Evolutionary conservation across 495 filamentous ascomycete genomes (phyloP).

Genomic region (Oidiodendron maius): DNA sequence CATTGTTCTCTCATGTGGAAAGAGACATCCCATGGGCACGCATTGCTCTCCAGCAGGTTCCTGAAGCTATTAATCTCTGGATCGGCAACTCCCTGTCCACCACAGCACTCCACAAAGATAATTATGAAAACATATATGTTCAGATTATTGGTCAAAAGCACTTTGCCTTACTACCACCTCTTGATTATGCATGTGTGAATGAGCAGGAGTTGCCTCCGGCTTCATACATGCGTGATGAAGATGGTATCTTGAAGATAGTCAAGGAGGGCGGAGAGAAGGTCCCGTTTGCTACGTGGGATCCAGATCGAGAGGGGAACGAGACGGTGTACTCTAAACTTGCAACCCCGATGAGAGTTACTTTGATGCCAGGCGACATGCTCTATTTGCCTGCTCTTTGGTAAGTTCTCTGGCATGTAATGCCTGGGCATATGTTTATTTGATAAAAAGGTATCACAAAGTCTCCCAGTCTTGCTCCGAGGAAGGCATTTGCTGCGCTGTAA

Average conservation of each 20-base stretch:
- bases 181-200: conserved; percentile 55
- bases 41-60: conserved; percentile 50
- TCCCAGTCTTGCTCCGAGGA: conserved; percentile 56
- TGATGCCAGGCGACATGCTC: conserved; percentile 71
- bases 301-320: conserved; percentile 36
- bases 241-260: conserved; percentile 25
- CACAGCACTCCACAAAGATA: conserved; percentile 70
- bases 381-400: conserved; percentile 73
- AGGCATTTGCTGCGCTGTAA: conserved; percentile 66
- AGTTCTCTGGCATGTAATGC: conserved; percentile 19
- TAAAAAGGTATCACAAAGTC: conserved; percentile 59
- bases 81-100: conserved; percentile 60
- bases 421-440: neutral
- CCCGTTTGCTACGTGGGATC: conserved; percentile 68
- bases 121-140: conserved; percentile 78
- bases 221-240: conserved; percentile 36
- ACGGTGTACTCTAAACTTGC: conserved; percentile 51
- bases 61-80: conserved; percentile 77
- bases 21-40: conserved; percentile 57
- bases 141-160: conserved; percentile 63
- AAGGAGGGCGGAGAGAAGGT: conserved; percentile 30
- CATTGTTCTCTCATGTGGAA: conserved; percentile 50
- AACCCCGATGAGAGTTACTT: conserved; percentile 50
- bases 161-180: conserved; percentile 63
- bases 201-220: conserved; percentile 46